phyloP scores from a whole-genome alignment of 225 moss, liverwort and hornwort genomes.

The Anthoceros angustus region DNA sequence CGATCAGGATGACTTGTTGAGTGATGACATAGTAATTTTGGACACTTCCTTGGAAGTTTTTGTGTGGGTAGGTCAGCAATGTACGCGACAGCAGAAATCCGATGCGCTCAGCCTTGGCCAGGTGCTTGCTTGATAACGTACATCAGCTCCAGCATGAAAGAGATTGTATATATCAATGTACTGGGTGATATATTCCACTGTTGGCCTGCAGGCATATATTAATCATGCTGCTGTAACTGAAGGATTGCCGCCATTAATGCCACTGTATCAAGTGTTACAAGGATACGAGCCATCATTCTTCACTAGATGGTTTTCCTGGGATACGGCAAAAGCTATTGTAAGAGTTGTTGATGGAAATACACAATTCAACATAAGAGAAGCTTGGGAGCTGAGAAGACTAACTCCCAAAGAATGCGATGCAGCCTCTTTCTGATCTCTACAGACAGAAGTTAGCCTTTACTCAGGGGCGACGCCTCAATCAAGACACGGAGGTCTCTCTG shows the following conservation, averaged over 20 bases:
- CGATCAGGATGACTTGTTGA: conserved; percentile 81
- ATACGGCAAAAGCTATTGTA: conserved; percentile 56
- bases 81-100: conserved; percentile 37
- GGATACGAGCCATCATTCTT: conserved; percentile 75
- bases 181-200: no score
- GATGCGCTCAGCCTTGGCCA: conserved; percentile 40
- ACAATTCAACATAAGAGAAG: neutral
- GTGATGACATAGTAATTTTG: conserved; percentile 82
- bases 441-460: no score
- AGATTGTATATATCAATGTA: no score
- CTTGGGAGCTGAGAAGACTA: neutral
- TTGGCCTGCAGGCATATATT: conserved; percentile 43
- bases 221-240: conserved; percentile 45
- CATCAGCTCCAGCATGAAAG: neutral
- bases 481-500: no score
- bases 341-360: conserved; percentile 8
- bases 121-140: conserved; percentile 14
- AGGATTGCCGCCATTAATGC: conserved; percentile 35
- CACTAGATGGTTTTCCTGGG: conserved; percentile 62
- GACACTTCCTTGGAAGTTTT: conserved; percentile 49
- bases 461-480: no score
- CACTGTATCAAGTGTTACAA: conserved; percentile 50
- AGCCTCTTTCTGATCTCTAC: neutral
- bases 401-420: neutral
- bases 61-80: conserved; percentile 68